Evolutionary conservation across 768 basidiomycete genomes (phyloP).

Genomic region (Agaricus sinodeliciosus): DNA sequence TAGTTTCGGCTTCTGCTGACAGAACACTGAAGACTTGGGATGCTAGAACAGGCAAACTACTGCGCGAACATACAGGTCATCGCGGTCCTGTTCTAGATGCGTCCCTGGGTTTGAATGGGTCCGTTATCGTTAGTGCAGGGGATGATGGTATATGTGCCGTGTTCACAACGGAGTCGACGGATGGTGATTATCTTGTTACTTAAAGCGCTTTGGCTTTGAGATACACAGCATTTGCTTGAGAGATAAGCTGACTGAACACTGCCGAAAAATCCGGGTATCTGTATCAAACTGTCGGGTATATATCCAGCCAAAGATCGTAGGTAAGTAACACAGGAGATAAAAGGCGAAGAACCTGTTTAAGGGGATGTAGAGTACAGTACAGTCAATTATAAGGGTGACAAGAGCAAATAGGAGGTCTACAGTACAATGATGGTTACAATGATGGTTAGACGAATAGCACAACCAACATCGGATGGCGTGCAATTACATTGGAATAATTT

Average conservation of each 20-base stretch:
- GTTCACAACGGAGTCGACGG: conserved; percentile 57
- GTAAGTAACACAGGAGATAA: too few species aligned
- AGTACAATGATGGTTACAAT: too few species aligned
- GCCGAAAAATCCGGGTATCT: not conserved
- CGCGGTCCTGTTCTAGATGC: conserved; percentile 69
- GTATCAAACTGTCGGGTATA: too few species aligned
- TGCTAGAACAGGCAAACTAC: conserved; percentile 69
- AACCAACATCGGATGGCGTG: too few species aligned
- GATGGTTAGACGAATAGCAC: too few species aligned
- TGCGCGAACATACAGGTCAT: conserved; percentile 82
- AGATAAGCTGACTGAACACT: not conserved
- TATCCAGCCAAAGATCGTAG: too few species aligned
- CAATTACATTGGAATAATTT: too few species aligned
- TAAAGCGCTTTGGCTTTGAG: not conserved
- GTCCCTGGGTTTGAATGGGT: conserved; percentile 62
- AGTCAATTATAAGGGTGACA: too few species aligned
- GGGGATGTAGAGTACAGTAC: too few species aligned
- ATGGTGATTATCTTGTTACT: conserved; percentile 20
- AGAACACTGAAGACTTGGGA: conserved; percentile 90
- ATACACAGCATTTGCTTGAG: not conserved
- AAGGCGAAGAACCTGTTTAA: too few species aligned
- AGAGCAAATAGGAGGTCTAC: too few species aligned
- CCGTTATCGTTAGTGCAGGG: conserved; percentile 78
- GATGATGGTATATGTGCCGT: conserved; percentile 88
- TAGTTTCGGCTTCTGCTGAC: conserved; percentile 87